These are phyloP conservation scores for Wickerhamomyces bovis DNA, from an alignment of 805 yeast genomes.

Conservation along the genomic window DNA sequence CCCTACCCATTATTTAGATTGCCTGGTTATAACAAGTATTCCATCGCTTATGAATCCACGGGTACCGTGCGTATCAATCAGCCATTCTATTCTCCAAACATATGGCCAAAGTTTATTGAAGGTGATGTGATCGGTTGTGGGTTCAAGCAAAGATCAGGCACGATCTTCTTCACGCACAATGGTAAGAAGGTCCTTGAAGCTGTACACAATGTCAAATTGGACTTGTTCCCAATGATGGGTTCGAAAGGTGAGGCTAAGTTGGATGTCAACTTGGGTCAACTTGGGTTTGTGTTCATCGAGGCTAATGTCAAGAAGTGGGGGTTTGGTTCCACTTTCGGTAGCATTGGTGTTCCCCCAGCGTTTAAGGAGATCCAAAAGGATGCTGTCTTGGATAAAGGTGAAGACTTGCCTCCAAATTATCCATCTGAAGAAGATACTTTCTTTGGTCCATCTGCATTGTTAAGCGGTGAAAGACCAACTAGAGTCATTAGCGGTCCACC, in stretches of 20 bases:
- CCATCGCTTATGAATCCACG: slow-evolving; percentile 66
- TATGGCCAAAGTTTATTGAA: slow-evolving; percentile 45
- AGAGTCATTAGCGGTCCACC: slow-evolving; percentile 18
- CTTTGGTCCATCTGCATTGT: slow-evolving; percentile 40
- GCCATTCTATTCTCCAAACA: slow-evolving; percentile 42
- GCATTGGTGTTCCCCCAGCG: slow-evolving; percentile 40
- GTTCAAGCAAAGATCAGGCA: slow-evolving; percentile 70
- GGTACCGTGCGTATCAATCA: slow-evolving; percentile 65
- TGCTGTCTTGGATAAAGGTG: slow-evolving; percentile 62
- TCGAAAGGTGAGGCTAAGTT: slow-evolving; percentile 32
- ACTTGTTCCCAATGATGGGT: slow-evolving; percentile 34
- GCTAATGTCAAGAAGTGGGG: slow-evolving; percentile 86
- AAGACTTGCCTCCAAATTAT: slow-evolving; percentile 64
- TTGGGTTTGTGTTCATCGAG: slow-evolving; percentile 75
- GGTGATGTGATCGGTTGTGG: slow-evolving; percentile 97
- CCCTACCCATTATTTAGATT: slow-evolving; percentile 72
- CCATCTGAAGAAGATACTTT: slow-evolving; percentile 59
- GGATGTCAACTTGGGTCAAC: slow-evolving; percentile 64
- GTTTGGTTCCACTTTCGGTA: slow-evolving; percentile 42
- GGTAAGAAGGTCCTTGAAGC: slow-evolving; percentile 84
- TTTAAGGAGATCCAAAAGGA: slow-evolving; percentile 38
- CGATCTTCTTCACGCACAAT: slow-evolving; percentile 88
- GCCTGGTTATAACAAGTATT: slow-evolving; percentile 68
- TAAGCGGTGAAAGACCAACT: slow-evolving; percentile 4
- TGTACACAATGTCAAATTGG: slow-evolving; percentile 58